These are phyloP conservation scores for Dentipellis sp. DNA, from an alignment of 768 basidiomycete species.

Conservation along the genomic window DNA sequence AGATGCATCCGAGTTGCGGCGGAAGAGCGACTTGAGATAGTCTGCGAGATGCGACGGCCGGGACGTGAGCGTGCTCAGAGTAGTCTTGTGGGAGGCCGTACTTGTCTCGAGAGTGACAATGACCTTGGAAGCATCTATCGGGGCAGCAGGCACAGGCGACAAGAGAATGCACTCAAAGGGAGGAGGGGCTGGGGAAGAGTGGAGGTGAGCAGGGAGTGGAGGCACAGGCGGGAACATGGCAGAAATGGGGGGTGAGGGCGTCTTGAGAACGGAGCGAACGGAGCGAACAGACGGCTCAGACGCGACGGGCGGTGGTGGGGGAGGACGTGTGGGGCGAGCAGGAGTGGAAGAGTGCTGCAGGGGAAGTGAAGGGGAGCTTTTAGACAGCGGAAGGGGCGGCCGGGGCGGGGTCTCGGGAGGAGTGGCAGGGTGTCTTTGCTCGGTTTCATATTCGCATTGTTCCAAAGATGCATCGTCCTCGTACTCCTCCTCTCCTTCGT, in stretches of 20 bases:
- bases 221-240: conserved; percentile 40
- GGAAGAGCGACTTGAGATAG: conserved; percentile 20
- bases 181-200: conserved; percentile 36
- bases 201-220: conserved; percentile 36
- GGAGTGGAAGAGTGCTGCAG: conserved; percentile 18
- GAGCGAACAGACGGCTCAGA: conserved; percentile 14
- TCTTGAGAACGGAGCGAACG: conserved; percentile 18
- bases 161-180: conserved; percentile 63
- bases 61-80: conserved; percentile 55
- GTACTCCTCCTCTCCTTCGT: not conserved
- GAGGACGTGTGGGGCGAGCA: conserved; percentile 26
- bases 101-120: conserved; percentile 72
- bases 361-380: conserved; percentile 12
- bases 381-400: conserved; percentile 17
- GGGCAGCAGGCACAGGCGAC: conserved; percentile 35
- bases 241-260: conserved; percentile 16
- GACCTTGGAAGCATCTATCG: conserved; percentile 50
- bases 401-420: conserved; percentile 20
- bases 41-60: conserved; percentile 56
- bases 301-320: conserved; percentile 17
- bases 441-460: not conserved
- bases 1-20: conserved; percentile 28
- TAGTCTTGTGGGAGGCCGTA: conserved; percentile 56
- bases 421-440: conserved; percentile 1
- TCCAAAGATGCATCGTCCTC: not conserved